Conservation (phyloP, 176 grass and related monocot species). For the Oryza rufipogon region DNA sequence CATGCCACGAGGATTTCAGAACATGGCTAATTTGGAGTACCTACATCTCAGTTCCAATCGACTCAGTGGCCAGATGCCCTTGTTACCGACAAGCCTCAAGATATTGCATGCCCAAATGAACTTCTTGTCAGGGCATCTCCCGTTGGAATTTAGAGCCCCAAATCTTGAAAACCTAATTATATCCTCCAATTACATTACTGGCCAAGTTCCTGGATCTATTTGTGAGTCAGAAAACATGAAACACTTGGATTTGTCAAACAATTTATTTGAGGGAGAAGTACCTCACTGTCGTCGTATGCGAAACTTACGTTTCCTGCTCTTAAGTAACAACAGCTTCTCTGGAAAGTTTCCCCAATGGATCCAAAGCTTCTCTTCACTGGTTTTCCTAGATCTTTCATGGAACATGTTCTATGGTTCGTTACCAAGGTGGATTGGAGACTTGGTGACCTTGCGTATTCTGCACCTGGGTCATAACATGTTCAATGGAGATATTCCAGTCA, state of each 20-base stretch:
- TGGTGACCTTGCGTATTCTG: background rate
- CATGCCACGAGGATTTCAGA: background rate
- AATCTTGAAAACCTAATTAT: background rate
- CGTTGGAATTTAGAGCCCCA: background rate
- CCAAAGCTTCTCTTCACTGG: background rate
- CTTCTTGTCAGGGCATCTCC: background rate
- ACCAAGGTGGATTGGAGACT: background rate
- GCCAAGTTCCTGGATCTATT: conserved; percentile 26
- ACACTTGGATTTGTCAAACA: too few species aligned
- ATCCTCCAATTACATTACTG: conserved; percentile 31
- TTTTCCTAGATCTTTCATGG: conserved; percentile 41
- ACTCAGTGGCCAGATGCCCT: background rate
- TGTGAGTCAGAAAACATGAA: background rate
- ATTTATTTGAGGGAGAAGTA: too few species aligned
- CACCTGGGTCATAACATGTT: conserved; percentile 1
- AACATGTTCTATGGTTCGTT: conserved; percentile 24
- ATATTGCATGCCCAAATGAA: conserved; percentile 4
- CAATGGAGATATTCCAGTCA: background rate
- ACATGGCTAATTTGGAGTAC: background rate
- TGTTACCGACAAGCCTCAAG: background rate
- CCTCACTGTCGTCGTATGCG: too few species aligned
- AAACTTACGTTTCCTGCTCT: too few species aligned
- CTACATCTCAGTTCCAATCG: background rate
- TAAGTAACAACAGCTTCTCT: conserved; percentile 18
- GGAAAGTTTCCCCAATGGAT: conserved; percentile 19